Evolutionary conservation across 805 yeast genomes (phyloP), one percentile per base, ranked within the genome.

Genomic region (Saturnispora ahearnii): DNA sequence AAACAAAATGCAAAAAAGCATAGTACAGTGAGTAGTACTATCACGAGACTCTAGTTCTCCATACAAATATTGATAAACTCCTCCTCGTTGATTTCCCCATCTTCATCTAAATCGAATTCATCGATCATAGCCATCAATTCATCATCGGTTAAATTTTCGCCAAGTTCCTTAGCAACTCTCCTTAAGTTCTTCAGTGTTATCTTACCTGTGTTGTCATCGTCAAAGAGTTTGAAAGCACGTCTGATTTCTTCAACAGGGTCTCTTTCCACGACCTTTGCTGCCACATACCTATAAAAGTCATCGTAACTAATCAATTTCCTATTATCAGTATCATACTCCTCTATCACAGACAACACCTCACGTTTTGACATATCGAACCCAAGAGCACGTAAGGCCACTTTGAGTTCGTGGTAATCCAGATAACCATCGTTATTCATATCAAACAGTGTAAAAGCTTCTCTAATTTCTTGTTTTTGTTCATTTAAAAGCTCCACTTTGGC

Each of bases 81-180:
- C 55, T 87, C 87, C 61, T 87, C 95, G 61, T 84, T 84, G 57
- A 89, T 90, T 56, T 87, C 96, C 46, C 98, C 98, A 65, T 93
- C 98, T 50, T 87, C 95, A 63, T 93, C 97, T 46, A 90, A 69
- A 68, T 93, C 99, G 62, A 93, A 93, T 65, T 91, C 98, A 54
- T 90, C 96, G 56, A 93, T 93, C 99, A 93, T 93, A 4, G 97
- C 97, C 57, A 86, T 76, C 46, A 93, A 72, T 62, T 93, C 99
- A 52, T 88, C 96, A 57, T 93, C 99, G 5, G 87, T 82, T 51
- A 93, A 70, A 58, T 84, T 86, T 65, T 93, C 99, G 2, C 96
- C 97, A 51, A 93, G 69, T 57, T 91, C 97, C 58, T 86, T 85
- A 10, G 97, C 93, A 1, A 91, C 96, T 53, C 93, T 76, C 64